A percentile compares a stretch with the other conserved stretches of the same genome.
These are phyloP conservation scores for Luffa aegyptiaca DNA, from an alignment of 306 rosid genomes.

Conservation along the genomic window DNA sequence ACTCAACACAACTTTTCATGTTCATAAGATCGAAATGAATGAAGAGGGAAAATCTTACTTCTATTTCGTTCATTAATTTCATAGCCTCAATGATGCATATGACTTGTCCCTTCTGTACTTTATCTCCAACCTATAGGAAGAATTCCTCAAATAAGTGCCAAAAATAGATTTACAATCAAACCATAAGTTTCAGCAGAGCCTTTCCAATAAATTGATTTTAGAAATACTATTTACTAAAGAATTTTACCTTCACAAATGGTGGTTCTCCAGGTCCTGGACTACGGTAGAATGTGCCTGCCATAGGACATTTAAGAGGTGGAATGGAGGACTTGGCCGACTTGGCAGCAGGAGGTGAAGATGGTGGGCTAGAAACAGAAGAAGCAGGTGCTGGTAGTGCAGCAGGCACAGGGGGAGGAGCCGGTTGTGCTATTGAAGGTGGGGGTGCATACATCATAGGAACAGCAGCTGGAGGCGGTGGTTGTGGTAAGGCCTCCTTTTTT, in stretches of 20 bases:
- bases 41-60: constrained; percentile 29
- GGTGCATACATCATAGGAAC: constrained; percentile 24
- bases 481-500: constrained; percentile 68
- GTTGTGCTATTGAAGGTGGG: constrained; percentile 10
- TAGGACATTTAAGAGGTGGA: constrained; percentile 56
- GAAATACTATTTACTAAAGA: constrained; percentile 11
- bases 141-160: constrained; percentile 9
- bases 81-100: constrained; percentile 75
- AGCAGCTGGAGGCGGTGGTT: constrained; percentile 33
- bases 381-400: constrained; percentile 14
- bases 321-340: constrained; percentile 41
- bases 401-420: constrained; percentile 15
- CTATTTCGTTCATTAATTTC: constrained; percentile 87
- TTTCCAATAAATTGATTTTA: not conserved
- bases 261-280: constrained; percentile 65
- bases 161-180: not conserved
- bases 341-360: constrained; percentile 33
- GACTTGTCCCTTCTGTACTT: constrained; percentile 68
- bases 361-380: constrained; percentile 15
- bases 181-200: not conserved
- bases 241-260: constrained; percentile 59
- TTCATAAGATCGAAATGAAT: not conserved
- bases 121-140: constrained; percentile 60
- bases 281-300: constrained; percentile 79
- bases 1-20: not conserved